Conservation (phyloP, 2,329 filamentous ascomycete species). For the Ciborinia camelliae region DNA sequence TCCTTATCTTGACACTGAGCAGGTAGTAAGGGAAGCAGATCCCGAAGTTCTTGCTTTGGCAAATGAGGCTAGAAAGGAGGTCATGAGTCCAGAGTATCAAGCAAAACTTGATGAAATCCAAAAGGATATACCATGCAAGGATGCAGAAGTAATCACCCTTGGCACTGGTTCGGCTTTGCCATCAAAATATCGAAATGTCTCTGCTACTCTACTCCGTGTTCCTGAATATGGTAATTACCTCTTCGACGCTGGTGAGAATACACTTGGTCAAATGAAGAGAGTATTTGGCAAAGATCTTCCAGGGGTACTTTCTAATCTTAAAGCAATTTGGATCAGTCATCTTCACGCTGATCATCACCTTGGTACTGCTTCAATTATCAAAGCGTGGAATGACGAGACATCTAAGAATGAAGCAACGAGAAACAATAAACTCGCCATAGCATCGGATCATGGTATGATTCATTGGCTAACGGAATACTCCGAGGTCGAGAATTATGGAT, state of each 20-base stretch:
- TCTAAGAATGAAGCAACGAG: constrained; percentile 41
- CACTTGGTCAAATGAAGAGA: constrained; percentile 79
- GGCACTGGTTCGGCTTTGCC: constrained; percentile 89
- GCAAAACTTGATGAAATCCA: constrained; percentile 50
- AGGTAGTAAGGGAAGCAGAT: constrained; percentile 41
- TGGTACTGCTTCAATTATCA: constrained; percentile 76
- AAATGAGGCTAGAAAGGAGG: constrained; percentile 42
- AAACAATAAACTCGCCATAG: constrained; percentile 55
- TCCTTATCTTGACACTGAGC: constrained; percentile 48
- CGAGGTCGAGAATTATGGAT: constrained; percentile 72
- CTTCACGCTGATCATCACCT: constrained; percentile 95
- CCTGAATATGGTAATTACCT: constrained; percentile 85
- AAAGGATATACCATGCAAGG: constrained; percentile 65
- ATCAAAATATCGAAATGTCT: constrained; percentile 94
- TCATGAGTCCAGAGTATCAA: constrained; percentile 46
- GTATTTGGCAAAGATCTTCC: constrained; percentile 65
- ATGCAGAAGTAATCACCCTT: constrained; percentile 80
- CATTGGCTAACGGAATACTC: constrained; percentile 77
- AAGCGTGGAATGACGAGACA: constrained; percentile 66
- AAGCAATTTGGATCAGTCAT: constrained; percentile 89
- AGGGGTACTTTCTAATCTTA: constrained; percentile 73
- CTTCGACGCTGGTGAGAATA: constrained; percentile 89
- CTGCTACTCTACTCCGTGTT: constrained; percentile 77
- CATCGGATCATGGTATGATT: constrained; percentile 69
- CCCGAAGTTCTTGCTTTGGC: constrained; percentile 53